phyloP scores from a whole-genome alignment of 345 rosid species.

The Hirschfeldia incana region DNA sequence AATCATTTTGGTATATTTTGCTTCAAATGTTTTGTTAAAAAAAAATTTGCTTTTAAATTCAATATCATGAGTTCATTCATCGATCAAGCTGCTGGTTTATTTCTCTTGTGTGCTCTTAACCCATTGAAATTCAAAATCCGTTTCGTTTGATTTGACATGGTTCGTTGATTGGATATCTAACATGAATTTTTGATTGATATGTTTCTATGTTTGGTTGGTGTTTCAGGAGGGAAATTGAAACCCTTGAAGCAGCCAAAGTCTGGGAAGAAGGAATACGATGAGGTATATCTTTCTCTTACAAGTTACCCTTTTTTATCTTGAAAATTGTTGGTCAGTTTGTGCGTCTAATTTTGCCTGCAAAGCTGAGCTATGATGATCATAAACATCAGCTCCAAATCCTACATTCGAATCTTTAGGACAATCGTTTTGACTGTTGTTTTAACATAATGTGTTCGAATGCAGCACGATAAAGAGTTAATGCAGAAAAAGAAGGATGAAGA shows the following conservation, averaged over 20 bases:
- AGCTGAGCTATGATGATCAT: background rate
- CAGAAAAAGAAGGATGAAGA: slow-evolving; percentile 61
- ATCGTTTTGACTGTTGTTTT: background rate
- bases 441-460: background rate
- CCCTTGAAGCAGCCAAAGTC: slow-evolving; percentile 79
- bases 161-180: background rate
- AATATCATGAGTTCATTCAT: background rate
- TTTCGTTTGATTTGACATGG: background rate
- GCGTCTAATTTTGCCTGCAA: background rate
- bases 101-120: slow-evolving; percentile 1
- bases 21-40: background rate
- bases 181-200: background rate
- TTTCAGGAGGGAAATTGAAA: slow-evolving; percentile 74
- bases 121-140: background rate
- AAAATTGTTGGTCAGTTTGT: background rate
- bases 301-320: slow-evolving; percentile 1
- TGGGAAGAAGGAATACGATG: slow-evolving; percentile 75
- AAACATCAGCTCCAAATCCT: background rate
- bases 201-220: background rate
- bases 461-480: slow-evolving; percentile 56
- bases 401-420: background rate
- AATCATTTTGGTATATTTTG: background rate
- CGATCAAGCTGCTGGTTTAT: background rate
- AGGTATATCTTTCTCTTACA: slow-evolving; percentile 54
- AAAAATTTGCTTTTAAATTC: background rate